Evolutionary conservation across 2,329 filamentous ascomycete species (phyloP).

Genomic region (Trichothecium sympodiale): DNA sequence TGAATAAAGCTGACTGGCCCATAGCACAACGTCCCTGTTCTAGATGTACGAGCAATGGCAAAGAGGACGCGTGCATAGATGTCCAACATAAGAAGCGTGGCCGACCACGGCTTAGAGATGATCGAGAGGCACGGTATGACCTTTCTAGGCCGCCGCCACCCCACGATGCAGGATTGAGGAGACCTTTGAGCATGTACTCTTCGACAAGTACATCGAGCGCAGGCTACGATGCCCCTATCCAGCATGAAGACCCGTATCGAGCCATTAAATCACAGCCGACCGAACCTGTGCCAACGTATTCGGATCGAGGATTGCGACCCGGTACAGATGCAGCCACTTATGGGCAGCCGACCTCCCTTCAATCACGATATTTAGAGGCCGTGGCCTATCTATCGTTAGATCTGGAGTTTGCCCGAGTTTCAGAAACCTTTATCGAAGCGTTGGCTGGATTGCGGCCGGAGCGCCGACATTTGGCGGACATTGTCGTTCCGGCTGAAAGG

Average conservation of each 20-base stretch:
- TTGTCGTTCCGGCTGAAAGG: constrained; percentile 39
- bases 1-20: constrained; percentile 1
- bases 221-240: constrained; percentile 34
- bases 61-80: constrained; percentile 70
- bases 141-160: constrained; percentile 32
- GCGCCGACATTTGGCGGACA: constrained; percentile 40
- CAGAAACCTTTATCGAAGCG: constrained; percentile 42
- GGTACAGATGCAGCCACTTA: constrained; percentile 35
- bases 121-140: constrained; percentile 50
- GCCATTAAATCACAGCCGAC: constrained; percentile 43
- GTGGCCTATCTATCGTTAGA: constrained; percentile 48
- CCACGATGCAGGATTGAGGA: constrained; percentile 33
- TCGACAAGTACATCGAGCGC: constrained; percentile 29
- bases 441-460: constrained; percentile 36
- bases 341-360: constrained; percentile 29
- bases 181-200: constrained; percentile 40
- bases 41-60: constrained; percentile 66
- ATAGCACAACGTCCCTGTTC: constrained; percentile 67
- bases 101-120: constrained; percentile 65
- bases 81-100: constrained; percentile 81
- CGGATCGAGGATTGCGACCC: constrained; percentile 36
- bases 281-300: constrained; percentile 35
- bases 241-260: constrained; percentile 34
- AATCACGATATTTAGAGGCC: constrained; percentile 33
- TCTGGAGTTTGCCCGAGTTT: constrained; percentile 46